Conservation (phyloP, 2,329 filamentous ascomycete species). For the Epichloe baconii region DNA sequence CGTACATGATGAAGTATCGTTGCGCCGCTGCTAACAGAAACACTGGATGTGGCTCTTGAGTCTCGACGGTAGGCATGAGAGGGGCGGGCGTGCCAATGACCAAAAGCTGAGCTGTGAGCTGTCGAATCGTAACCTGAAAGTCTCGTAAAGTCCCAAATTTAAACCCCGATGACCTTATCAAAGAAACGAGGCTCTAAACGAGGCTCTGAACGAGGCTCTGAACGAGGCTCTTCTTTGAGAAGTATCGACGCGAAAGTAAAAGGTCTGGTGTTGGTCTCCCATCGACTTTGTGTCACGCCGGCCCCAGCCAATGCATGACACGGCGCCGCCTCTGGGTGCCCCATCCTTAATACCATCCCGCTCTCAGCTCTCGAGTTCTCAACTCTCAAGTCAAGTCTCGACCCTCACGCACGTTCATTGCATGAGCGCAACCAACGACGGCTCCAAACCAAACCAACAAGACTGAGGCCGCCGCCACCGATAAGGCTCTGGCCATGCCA, state of each 20-base stretch:
- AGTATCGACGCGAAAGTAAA: not conserved
- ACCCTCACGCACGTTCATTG: not conserved
- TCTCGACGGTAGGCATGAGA: not conserved
- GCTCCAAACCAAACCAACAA: not conserved
- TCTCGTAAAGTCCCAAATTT: not conserved
- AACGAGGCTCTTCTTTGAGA: too few species aligned
- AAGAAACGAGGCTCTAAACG: not conserved
- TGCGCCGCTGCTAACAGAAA: not conserved
- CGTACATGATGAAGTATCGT: not conserved
- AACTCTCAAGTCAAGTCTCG: not conserved
- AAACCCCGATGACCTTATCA: not conserved
- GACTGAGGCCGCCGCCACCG: not conserved
- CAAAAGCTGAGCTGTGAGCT: not conserved
- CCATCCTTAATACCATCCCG: slow-evolving; percentile 3
- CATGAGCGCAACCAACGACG: not conserved
- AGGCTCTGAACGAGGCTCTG: too few species aligned
- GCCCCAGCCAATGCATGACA: not conserved
- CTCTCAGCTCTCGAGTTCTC: not conserved
- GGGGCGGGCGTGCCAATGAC: not conserved
- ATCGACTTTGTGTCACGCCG: not conserved
- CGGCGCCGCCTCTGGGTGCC: not conserved
- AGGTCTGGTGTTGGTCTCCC: not conserved
- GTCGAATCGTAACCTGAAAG: not conserved
- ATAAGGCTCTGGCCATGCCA: slow-evolving; percentile 3
- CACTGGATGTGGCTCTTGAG: too few species aligned